These are phyloP conservation scores for Fusarium lateritium DNA, from an alignment of 2,329 filamentous ascomycete species.

Conservation along the genomic window DNA sequence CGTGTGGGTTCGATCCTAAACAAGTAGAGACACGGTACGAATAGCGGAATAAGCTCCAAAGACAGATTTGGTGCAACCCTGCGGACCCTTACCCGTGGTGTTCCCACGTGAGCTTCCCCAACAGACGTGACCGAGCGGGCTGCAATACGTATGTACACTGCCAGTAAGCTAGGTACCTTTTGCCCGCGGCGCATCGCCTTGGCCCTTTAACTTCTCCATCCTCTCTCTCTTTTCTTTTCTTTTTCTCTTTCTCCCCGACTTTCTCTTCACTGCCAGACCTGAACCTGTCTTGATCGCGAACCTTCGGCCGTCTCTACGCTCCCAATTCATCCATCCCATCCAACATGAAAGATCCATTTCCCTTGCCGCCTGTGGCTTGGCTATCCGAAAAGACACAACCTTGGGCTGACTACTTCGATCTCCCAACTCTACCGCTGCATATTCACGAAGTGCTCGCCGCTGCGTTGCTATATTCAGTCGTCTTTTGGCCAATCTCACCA, in stretches of 20 bases:
- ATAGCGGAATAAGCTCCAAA: slow-evolving; percentile 17
- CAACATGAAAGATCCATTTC: slow-evolving; percentile 81
- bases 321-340: neutral
- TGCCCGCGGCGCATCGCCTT: slow-evolving; percentile 21
- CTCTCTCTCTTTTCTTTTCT: slow-evolving; percentile 1
- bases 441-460: slow-evolving; percentile 81
- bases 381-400: slow-evolving; percentile 72
- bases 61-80: slow-evolving; percentile 17
- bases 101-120: slow-evolving; percentile 47
- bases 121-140: slow-evolving; percentile 37
- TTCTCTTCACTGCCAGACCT: neutral
- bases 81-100: slow-evolving; percentile 39
- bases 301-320: neutral
- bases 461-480: slow-evolving; percentile 76
- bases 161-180: neutral
- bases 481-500: slow-evolving; percentile 78
- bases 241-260: neutral
- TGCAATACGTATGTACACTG: slow-evolving; percentile 1
- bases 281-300: neutral
- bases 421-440: slow-evolving; percentile 80
- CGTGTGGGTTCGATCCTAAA: neutral
- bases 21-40: slow-evolving; percentile 4
- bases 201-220: slow-evolving; percentile 7
- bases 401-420: slow-evolving; percentile 71
- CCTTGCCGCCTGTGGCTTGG: slow-evolving; percentile 72